Conservation (phyloP, 345 rosid species). For the Boechera stricta region DNA sequence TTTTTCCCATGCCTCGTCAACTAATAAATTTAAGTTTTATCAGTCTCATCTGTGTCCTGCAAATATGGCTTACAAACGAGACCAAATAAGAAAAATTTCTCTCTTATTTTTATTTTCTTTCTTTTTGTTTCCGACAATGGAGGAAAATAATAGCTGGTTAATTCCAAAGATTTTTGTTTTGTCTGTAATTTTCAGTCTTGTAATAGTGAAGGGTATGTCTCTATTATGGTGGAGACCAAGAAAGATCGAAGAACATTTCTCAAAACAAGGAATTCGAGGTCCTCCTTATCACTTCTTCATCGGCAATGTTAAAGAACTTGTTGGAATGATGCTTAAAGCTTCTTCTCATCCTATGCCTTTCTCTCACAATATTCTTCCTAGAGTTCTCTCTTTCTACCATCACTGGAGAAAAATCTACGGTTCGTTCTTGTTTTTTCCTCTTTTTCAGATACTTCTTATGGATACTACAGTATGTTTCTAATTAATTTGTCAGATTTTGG, state of each 20-base stretch:
- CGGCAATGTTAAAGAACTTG: constrained; percentile 93
- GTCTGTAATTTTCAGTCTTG: constrained; percentile 44
- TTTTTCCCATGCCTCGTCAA: no score
- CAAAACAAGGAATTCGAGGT: constrained; percentile 92
- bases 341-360: constrained; percentile 94
- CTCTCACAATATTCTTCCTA: constrained; percentile 97
- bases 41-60: no score
- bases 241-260: constrained; percentile 89
- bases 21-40: no score
- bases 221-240: constrained; percentile 94
- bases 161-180: constrained; percentile 26
- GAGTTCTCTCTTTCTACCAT: constrained; percentile 92
- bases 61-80: constrained; percentile 7
- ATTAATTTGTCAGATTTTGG: neutral
- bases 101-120: neutral
- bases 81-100: constrained; percentile 27
- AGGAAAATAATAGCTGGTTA: constrained; percentile 47
- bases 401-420: constrained; percentile 98
- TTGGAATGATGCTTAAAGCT: constrained; percentile 87
- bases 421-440: constrained; percentile 27
- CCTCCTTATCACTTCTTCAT: constrained; percentile 96
- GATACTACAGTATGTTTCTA: constrained; percentile 28
- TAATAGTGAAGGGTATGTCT: constrained; percentile 57
- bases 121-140: constrained; percentile 33
- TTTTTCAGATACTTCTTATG: neutral